phyloP scores from a whole-genome alignment of 306 rosid genomes.

The Quercus robur region DNA sequence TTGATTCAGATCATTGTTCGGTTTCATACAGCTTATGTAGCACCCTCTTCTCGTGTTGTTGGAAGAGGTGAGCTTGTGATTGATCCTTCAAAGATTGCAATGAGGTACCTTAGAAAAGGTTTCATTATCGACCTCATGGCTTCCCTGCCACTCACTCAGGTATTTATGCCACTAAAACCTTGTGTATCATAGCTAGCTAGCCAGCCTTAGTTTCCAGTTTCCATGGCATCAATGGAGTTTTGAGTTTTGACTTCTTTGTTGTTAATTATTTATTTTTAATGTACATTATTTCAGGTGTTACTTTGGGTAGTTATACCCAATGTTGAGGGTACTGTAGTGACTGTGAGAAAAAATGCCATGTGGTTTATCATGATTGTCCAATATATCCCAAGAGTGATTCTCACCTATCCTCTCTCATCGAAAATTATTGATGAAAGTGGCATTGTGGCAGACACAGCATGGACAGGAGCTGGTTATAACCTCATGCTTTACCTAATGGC shows the following conservation, averaged over 20 bases:
- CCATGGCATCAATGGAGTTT: not conserved
- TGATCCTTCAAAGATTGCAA: conserved; percentile 39
- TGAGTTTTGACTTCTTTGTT: not conserved
- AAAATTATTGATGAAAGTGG: conserved; percentile 87
- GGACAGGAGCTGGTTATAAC: conserved; percentile 98
- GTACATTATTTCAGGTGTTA: conserved; percentile 56
- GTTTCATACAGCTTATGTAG: conserved; percentile 55
- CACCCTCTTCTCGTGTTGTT: conserved; percentile 55
- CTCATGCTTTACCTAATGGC: conserved; percentile 91
- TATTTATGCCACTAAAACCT: not conserved
- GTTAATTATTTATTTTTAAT: not conserved
- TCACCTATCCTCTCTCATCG: conserved; percentile 81
- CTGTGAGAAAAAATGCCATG: conserved; percentile 72
- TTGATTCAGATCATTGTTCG: conserved; percentile 34
- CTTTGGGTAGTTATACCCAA: conserved; percentile 83
- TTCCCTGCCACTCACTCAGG: conserved; percentile 57
- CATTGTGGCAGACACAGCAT: conserved; percentile 84
- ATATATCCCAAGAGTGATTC: conserved; percentile 77
- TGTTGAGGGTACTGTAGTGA: conserved; percentile 74
- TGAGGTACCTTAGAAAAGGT: conserved; percentile 43
- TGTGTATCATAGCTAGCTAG: not conserved
- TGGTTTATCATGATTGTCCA: conserved; percentile 79
- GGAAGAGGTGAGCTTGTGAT: conserved; percentile 64
- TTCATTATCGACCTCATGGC: conserved; percentile 48
- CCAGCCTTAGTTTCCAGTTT: not conserved